Evolutionary conservation across 2,329 filamentous ascomycete species (phyloP).

Genomic region (Nakataea oryzae): DNA sequence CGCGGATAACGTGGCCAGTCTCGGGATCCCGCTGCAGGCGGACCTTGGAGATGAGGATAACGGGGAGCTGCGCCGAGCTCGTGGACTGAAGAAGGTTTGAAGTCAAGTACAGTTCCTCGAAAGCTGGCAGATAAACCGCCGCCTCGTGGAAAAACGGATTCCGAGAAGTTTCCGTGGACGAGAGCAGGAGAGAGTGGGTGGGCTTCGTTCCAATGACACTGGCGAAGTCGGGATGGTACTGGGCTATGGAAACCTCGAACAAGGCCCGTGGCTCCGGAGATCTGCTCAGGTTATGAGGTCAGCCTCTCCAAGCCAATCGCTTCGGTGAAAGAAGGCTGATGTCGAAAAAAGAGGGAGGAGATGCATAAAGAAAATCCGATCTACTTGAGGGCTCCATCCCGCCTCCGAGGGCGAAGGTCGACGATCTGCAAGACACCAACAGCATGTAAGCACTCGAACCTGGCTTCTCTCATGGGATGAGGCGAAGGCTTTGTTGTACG

Average conservation of each 20-base stretch:
- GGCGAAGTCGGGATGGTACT: conserved; percentile 25
- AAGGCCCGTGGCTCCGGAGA: not conserved
- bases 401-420: not conserved
- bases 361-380: not conserved
- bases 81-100: conserved; percentile 29
- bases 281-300: not conserved
- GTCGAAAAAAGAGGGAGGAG: not conserved
- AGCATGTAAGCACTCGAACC: not conserved
- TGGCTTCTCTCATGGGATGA: not conserved
- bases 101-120: conserved; percentile 33
- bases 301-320: too few species aligned
- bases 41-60: conserved; percentile 33
- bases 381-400: not conserved
- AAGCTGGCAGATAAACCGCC: conserved; percentile 27
- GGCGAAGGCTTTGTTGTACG: too few species aligned
- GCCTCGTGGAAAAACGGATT: conserved; percentile 35
- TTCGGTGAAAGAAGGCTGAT: not conserved
- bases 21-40: conserved; percentile 16
- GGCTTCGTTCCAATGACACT: conserved; percentile 21
- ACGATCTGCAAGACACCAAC: not conserved
- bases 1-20: conserved; percentile 16
- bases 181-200: conserved; percentile 28
- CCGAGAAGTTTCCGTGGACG: conserved; percentile 24
- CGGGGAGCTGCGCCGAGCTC: conserved; percentile 24
- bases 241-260: conserved; percentile 18